Evolutionary conservation across 2,329 filamentous ascomycete genomes (phyloP), one percentile per base, ranked within the genome.

Genomic region (Huntiella moniliformis): DNA sequence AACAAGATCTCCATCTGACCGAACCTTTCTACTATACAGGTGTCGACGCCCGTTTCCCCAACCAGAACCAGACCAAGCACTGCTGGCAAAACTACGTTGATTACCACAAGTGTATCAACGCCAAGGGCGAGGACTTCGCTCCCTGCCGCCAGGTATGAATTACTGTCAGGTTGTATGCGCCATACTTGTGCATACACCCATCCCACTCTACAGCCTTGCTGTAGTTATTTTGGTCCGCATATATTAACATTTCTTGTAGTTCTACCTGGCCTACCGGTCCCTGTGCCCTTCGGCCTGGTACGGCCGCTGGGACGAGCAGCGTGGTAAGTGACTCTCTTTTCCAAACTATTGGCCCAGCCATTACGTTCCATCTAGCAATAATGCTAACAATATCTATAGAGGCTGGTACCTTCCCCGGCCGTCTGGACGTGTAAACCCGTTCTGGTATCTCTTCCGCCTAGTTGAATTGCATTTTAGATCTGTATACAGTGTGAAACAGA

Each of bases 11-110:
- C 22, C 22, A 28, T 28, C 22, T 28, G 28, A 43, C 43, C 32
- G 39, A 32, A 33, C 31, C 40, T 46, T 44, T 37, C 36, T 15
- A 31, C 22, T 15, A 10, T 40, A 42, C 42, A 95, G 91, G 91
- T 73, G 93, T 92, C 72, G 91, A 98, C 65, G 91, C 91, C 67
- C 88, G 91, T 66, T 98, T 96, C 73, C 91, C 91, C 61, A 94
- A 98, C 74, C 71, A 78, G 73, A 98, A 98, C 73, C 84, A 91
- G 72, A 82, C 87, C 69, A 95, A 95, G 82, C 87, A 98, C 78
- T 98, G 91, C 84, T 98, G 91, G 91, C 92, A 98, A 67, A 98
- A 98, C 77, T 98, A 98, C 70, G 91, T 98, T 71, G 91, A 98
- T 68, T 96, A 98, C 76, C 84, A 98, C 79, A 98, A 98, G 77